Percentiles rank a stretch among this genome's conserved stretches.
Evolutionary conservation across 2,329 filamentous ascomycete genomes (phyloP).

Genomic region (Xylaria sp.): DNA sequence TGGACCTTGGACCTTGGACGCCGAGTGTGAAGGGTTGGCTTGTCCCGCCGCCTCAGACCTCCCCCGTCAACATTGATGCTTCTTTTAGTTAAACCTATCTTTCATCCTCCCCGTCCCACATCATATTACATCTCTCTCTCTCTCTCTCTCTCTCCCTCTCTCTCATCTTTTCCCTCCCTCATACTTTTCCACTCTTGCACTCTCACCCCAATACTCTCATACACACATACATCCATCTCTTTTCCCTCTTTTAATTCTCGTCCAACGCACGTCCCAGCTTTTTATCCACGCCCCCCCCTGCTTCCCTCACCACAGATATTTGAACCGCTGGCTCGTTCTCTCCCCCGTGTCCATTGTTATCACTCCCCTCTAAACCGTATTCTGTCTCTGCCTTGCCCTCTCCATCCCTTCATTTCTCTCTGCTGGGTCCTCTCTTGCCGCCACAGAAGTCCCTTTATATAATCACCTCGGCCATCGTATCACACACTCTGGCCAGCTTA

Average conservation of each 20-base stretch:
- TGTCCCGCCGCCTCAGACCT: conserved; percentile 50
- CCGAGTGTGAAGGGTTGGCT: conserved; percentile 47
- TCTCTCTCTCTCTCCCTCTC: neutral
- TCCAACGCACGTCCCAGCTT: conserved; percentile 38
- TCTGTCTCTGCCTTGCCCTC: conserved; percentile 33
- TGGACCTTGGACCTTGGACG: conserved; percentile 47
- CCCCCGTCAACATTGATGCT: conserved; percentile 47
- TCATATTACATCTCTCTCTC: conserved; percentile 37
- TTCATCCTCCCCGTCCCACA: conserved; percentile 39
- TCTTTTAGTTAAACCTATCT: conserved; percentile 48
- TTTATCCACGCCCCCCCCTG: conserved; percentile 23
- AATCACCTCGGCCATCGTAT: conserved; percentile 37
- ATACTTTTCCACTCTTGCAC: neutral
- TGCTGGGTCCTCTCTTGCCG: conserved; percentile 27
- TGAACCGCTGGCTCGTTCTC: conserved; percentile 34
- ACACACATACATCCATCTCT: conserved; percentile 23
- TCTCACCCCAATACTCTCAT: neutral
- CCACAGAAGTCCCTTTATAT: conserved; percentile 31
- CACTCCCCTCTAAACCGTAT: conserved; percentile 21
- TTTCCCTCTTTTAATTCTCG: conserved; percentile 32
- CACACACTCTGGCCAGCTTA: conserved; percentile 39
- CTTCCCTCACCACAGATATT: conserved; percentile 33
- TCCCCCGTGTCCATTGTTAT: conserved; percentile 30
- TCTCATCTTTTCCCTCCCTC: neutral
- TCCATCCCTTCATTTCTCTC: conserved; percentile 32